Evolutionary conservation across 2,329 filamentous ascomycete species (phyloP), one percentile per base, ranked within the genome.

Genomic region (Ophiosphaerella herpotricha): DNA sequence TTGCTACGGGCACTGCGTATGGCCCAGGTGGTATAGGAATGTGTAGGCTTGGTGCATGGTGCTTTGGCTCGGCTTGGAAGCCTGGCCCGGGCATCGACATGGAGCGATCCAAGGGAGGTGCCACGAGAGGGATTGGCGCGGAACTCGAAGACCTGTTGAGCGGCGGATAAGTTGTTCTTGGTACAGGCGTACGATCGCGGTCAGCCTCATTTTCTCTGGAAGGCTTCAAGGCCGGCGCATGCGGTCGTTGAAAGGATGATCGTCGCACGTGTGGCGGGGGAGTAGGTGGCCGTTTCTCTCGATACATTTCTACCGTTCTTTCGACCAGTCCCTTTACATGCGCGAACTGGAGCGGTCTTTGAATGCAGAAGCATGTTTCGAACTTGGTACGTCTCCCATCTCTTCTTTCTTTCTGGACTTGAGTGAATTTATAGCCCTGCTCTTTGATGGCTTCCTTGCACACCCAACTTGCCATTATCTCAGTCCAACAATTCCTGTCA

Each of bases 401-500:
- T 13, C 52, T 55, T 3, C 56, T 48, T 35, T 72, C 70, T 36
- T 72, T 74, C 43, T 72, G 65, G 2, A 73, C 57, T 37, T 64
- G 63, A 2, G 61, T 67, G 38, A 61, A 66, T 7, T 58, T 58
- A 39, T 60, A 68, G 4, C 63, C 64, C 3, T 62, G 64, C 53
- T 74, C 71, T 43, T 60, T 44, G n/a, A 74, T 64, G 0, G 72
- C 72, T 47, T 73, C 67, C 33, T 66, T 68, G 46, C 68, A 70
- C 2, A 74, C 71, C 72, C 72, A 74, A 6, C 68, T 70, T 1
- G 68, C 64, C 47, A 66, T 58, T 12, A 74, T 65, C 38, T 74
- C 71, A 4, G 71, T 74, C 66, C 64, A 72, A 33, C 54, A 64
- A 12, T 60, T 61, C 1, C 70, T 58, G 37, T 74, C 68, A 1